phyloP scores from a whole-genome alignment of 148 eudicot genomes.

The Tetragonia tetragonoides region DNA sequence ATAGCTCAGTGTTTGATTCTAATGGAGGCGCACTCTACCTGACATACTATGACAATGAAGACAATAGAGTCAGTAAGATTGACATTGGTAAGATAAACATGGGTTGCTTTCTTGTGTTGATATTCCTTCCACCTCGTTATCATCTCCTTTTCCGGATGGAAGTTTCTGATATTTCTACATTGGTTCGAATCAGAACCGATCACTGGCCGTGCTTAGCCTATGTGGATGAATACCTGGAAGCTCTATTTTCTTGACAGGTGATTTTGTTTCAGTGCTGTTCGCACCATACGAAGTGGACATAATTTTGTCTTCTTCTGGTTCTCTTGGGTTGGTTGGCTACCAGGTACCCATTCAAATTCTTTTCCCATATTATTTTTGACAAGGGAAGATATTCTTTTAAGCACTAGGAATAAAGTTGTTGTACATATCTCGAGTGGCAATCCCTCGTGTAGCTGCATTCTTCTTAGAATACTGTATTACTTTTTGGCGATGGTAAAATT shows the following conservation, averaged over 20 bases:
- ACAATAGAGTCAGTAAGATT: constrained; percentile 30
- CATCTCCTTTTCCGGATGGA: constrained; percentile 94
- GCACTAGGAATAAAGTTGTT: constrained; percentile 16
- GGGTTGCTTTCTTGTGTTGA: constrained; percentile 72
- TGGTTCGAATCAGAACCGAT: constrained; percentile 89
- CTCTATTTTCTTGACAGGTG: constrained; percentile 46
- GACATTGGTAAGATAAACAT: constrained; percentile 48
- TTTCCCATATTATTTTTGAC: constrained; percentile 24
- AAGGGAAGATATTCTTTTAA: constrained; percentile 33
- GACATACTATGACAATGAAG: constrained; percentile 59
- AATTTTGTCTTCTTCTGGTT: neutral
- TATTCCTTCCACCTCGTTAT: constrained; percentile 87
- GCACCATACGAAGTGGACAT: neutral
- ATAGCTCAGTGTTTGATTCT: constrained; percentile 26
- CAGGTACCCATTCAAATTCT: constrained; percentile 6
- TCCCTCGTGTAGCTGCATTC: constrained; percentile 10
- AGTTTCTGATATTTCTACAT: constrained; percentile 66
- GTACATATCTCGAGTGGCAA: constrained; percentile 21
- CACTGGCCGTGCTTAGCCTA: constrained; percentile 99
- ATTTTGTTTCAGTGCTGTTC: neutral
- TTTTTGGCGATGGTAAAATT: neutral
- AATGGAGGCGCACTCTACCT: constrained; percentile 61
- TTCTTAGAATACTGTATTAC: neutral
- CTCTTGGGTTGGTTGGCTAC: neutral
- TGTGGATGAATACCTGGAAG: constrained; percentile 91